Conservation (phyloP, 441 rosid genomes). For the Erysimum cheiri region DNA sequence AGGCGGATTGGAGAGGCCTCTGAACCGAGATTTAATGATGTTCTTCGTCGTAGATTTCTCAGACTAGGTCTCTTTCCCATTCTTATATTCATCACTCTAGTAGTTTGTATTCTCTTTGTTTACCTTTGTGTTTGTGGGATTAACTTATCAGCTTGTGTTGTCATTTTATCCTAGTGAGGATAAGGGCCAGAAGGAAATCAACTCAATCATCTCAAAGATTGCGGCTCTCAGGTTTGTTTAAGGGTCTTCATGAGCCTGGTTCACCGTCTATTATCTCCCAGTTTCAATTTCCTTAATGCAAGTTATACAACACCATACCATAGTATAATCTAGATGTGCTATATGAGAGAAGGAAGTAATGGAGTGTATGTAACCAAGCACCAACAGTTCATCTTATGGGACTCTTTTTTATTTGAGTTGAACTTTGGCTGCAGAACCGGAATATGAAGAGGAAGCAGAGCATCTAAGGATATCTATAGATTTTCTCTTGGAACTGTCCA, state of each 20-base stretch:
- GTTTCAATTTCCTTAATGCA: constrained; percentile 19
- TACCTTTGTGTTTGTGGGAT: constrained; percentile 12
- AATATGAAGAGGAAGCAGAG: constrained; percentile 62
- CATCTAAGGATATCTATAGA: constrained; percentile 74
- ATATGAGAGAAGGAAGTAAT: constrained; percentile 17
- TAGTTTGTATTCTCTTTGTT: neutral
- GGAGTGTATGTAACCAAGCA: constrained; percentile 4
- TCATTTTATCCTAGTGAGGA: constrained; percentile 56
- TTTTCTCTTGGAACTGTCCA: constrained; percentile 76
- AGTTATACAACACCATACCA: neutral
- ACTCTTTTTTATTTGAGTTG: constrained; percentile 20
- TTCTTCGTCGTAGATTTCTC: constrained; percentile 79
- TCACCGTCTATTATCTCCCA: neutral
- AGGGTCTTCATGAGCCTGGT: neutral
- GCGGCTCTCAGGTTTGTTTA: constrained; percentile 52
- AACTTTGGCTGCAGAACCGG: constrained; percentile 53
- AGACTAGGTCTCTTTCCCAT: constrained; percentile 60
- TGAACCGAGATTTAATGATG: constrained; percentile 62
- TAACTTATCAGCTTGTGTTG: constrained; percentile 26
- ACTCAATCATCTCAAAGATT: constrained; percentile 45
- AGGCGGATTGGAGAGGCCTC: constrained; percentile 48
- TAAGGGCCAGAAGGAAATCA: constrained; percentile 49
- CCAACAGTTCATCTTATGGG: constrained; percentile 8
- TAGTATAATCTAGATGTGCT: constrained; percentile 13
- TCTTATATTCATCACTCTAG: neutral